Conservation (phyloP, 345 rosid species). For the Brassica napus region Da-Ae NC_063445.1:16499501-16500000, state of each 20-base stretch:
- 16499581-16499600: constrained; percentile 98
- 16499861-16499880: neutral
- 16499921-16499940: neutral
- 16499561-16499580: constrained; percentile 73
- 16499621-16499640: constrained; percentile 97
- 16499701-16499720: constrained; percentile 74
- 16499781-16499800: neutral
- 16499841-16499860: neutral
- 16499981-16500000: neutral
- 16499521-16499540: constrained; percentile 77
- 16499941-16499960: neutral
- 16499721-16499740: constrained; percentile 34
- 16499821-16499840: neutral
- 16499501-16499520: constrained; percentile 97
- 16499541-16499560: constrained; percentile 73
- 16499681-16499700: constrained; percentile 95
- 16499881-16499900: neutral
- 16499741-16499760: constrained; percentile 18
- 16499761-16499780: neutral
- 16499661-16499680: constrained; percentile 94
- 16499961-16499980: neutral
- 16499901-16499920: neutral
- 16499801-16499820: neutral
- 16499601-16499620: constrained; percentile 92
- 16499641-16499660: constrained; percentile 91